A percentile compares a stretch with the other conserved stretches of the same genome.
phyloP scores from a whole-genome alignment of 2,329 filamentous ascomycete species.

The Phoma sp. region DNA sequence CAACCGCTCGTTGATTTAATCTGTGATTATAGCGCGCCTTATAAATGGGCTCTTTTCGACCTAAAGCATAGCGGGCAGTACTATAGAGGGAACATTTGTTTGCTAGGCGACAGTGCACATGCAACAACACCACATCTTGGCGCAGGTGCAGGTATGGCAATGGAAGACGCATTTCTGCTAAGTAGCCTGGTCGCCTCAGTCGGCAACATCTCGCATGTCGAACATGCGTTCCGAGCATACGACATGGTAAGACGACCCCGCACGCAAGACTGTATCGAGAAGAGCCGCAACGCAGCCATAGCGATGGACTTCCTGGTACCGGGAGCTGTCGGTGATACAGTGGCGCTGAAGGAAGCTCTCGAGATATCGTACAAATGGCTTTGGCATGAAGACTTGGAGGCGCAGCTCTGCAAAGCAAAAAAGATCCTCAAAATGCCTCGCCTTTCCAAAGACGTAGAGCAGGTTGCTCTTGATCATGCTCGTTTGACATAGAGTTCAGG shows the following conservation, averaged over 20 bases:
- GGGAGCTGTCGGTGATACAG: constrained; percentile 25
- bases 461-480: background rate
- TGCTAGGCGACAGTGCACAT: constrained; percentile 38
- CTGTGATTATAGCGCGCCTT: constrained; percentile 21
- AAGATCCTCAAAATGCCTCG: constrained; percentile 14
- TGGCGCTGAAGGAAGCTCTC: constrained; percentile 20
- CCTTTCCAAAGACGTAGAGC: background rate
- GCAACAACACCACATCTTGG: constrained; percentile 32
- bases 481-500: background rate
- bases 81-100: constrained; percentile 22
- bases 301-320: constrained; percentile 27
- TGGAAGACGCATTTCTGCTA: constrained; percentile 31
- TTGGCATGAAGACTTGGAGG: constrained; percentile 40
- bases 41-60: constrained; percentile 32
- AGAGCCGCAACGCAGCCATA: constrained; percentile 8
- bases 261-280: constrained; percentile 21
- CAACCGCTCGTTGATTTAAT: constrained; percentile 19
- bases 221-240: constrained; percentile 27
- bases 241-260: constrained; percentile 31
- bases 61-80: constrained; percentile 26
- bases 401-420: constrained; percentile 29
- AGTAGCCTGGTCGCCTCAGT: constrained; percentile 6
- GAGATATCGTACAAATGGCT: constrained; percentile 32
- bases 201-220: constrained; percentile 9
- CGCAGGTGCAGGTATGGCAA: constrained; percentile 32